Evolutionary conservation across 2,329 filamentous ascomycete genomes (phyloP), one percentile per base, ranked within the genome.

Genomic region (Chlorencoelia australis): DNA sequence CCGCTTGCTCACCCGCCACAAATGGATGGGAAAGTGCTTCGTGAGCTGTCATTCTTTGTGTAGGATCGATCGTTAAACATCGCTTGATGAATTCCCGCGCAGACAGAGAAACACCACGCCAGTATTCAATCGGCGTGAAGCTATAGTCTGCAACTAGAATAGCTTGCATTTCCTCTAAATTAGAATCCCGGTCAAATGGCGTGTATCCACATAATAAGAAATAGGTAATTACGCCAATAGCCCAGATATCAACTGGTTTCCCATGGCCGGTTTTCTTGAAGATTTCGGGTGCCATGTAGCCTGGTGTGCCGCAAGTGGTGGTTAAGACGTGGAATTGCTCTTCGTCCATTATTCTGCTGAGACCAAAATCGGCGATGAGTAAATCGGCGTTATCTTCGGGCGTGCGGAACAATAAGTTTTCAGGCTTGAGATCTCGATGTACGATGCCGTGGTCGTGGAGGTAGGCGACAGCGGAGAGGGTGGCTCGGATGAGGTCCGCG

Each of bases 271-370:
- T 88, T 69, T 98, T 98, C 62, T 94, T 94, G 66, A 98, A 98
- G 54, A 98, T 98, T 60, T 98, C 91, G 15, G 91, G 91, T 2
- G 91, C 91, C 91, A 98, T 98, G 63, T 98, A 98, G 32, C 91
- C 91, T 3, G 91, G 91, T 1, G 91, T 98, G 41, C 91, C 91
- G 59, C 91, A 98, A 1, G 91, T 98, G 1, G 91, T 98, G 8
- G 91, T 98, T 44, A 98, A 67, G 19, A 96, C 89, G 58, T 96
- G 91, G 61, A 96, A 96, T 58, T 94, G 85, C 62, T 95, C 87
- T 63, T 96, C 91, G 56, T 98, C 91, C 89, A 98, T 96, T 63
- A 98, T 95, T 40, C 91, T 77, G 17, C 82, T 91, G 33, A 98
- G 68, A 7, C 91, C 91, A 60, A 98, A 98, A 59, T 98, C 91